A percentile compares a stretch with the other conserved stretches of the same genome.
phyloP scores from a whole-genome alignment of 495 filamentous ascomycete species.

The Neurospora hispaniola region DNA sequence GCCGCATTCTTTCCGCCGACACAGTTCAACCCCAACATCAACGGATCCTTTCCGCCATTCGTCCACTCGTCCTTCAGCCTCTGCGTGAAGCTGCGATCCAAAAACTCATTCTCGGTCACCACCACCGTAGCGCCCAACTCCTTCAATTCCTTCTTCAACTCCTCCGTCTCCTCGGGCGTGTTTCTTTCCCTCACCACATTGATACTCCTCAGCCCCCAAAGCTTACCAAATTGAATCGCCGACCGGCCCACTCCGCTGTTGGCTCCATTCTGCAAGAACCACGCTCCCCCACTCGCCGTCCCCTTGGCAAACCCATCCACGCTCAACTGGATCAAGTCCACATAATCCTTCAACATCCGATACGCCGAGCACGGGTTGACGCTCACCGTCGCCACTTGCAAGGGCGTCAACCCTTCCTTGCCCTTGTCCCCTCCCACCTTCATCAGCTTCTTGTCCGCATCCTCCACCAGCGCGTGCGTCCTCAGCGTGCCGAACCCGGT shows the following conservation, averaged over 20 bases:
- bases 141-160: conserved; percentile 57
- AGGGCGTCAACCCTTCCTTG: conserved; percentile 49
- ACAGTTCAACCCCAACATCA: conserved; percentile 80
- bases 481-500: conserved; percentile 86
- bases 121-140: conserved; percentile 71
- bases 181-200: conserved; percentile 70
- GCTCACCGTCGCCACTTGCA: conserved; percentile 73
- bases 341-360: conserved; percentile 82
- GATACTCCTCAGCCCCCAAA: conserved; percentile 81
- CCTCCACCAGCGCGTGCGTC: conserved; percentile 69
- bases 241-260: conserved; percentile 85
- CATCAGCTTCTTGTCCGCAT: conserved; percentile 48
- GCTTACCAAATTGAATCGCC: conserved; percentile 68
- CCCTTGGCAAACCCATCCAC: conserved; percentile 22
- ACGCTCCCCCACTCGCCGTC: conserved; percentile 49
- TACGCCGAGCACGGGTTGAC: conserved; percentile 93
- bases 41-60: conserved; percentile 51
- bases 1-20: conserved; percentile 81
- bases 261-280: conserved; percentile 95
- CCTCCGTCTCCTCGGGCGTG: conserved; percentile 48
- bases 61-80: conserved; percentile 56
- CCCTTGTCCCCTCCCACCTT: conserved; percentile 43
- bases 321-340: conserved; percentile 29
- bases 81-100: conserved; percentile 48
- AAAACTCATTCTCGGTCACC: conserved; percentile 65